Percentiles rank a stretch among this genome's conserved stretches.
Conservation (phyloP, 768 basidiomycete species). For the Termitomyces sp. region DNA sequence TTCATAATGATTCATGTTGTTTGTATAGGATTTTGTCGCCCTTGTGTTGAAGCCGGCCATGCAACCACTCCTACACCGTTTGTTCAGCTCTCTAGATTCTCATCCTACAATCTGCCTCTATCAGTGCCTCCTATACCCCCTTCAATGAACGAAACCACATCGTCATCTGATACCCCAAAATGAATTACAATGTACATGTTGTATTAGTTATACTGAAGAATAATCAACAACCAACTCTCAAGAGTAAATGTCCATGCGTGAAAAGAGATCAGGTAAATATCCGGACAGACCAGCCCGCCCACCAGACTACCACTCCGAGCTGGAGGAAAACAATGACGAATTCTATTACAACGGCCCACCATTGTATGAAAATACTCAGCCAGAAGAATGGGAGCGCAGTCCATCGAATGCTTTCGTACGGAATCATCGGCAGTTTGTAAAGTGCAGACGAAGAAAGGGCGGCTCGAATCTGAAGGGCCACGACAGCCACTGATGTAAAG, state of each 20-base stretch:
- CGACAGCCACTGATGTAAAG: conserved; percentile 39
- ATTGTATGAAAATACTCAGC: conserved; percentile 60
- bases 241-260: neutral
- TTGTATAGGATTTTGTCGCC: conserved; percentile 58
- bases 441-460: conserved; percentile 51
- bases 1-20: neutral
- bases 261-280: conserved; percentile 31
- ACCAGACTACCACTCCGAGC: conserved; percentile 61
- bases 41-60: conserved; percentile 56
- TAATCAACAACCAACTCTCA: neutral
- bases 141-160: neutral
- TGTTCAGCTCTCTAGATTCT: conserved; percentile 3
- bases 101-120: conserved; percentile 4
- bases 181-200: neutral
- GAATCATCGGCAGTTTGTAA: conserved; percentile 53
- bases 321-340: conserved; percentile 52
- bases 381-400: conserved; percentile 58
- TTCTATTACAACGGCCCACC: conserved; percentile 62
- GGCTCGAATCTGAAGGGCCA: conserved; percentile 51
- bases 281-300: conserved; percentile 67
- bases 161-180: conserved; percentile 5
- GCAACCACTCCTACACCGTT: conserved; percentile 14
- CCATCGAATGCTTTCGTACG: conserved; percentile 60
- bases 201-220: neutral
- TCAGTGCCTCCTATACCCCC: neutral